Evolutionary conservation across 805 yeast genomes (phyloP).

Genomic region (Blastobotrys muscicola): DNA sequence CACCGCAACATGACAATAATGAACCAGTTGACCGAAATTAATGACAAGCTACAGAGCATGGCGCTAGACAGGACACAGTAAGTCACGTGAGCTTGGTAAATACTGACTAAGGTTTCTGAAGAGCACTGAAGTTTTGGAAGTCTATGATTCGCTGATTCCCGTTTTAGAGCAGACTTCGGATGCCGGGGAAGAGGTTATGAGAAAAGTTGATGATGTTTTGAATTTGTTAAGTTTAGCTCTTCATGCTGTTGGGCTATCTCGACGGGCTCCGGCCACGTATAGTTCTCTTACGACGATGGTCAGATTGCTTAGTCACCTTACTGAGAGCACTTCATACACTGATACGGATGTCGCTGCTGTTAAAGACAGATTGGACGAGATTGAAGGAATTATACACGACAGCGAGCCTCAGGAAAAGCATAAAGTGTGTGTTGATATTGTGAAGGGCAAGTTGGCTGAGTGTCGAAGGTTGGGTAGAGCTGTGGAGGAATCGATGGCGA

Average conservation of each 20-base stretch:
- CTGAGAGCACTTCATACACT: conserved; percentile 75
- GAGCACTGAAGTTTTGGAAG: conserved; percentile 23
- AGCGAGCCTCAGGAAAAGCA: conserved; percentile 45
- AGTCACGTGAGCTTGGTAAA: neutral
- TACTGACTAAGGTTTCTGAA: conserved; percentile 25
- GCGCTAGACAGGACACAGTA: conserved; percentile 4
- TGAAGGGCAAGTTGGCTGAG: conserved; percentile 55
- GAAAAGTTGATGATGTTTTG: conserved; percentile 77
- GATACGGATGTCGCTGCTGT: conserved; percentile 77
- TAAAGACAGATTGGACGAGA: conserved; percentile 59
- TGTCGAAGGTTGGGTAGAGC: conserved; percentile 50
- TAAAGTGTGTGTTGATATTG: conserved; percentile 43
- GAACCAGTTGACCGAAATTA: neutral
- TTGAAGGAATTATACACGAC: conserved; percentile 48
- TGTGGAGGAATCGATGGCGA: conserved; percentile 47
- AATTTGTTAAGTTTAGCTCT: conserved; percentile 79
- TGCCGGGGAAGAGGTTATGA: conserved; percentile 44
- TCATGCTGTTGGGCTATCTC: conserved; percentile 83
- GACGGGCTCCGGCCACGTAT: conserved; percentile 89
- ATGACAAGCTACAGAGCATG: neutral
- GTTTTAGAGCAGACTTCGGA: conserved; percentile 24
- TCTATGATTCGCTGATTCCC: conserved; percentile 23
- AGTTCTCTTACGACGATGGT: conserved; percentile 82
- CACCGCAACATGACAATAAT: no score
- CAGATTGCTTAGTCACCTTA: conserved; percentile 71